Base-by-base conservation (phyloP, 176 grass and related monocot genomes). In the Themeda triandra region DNA sequence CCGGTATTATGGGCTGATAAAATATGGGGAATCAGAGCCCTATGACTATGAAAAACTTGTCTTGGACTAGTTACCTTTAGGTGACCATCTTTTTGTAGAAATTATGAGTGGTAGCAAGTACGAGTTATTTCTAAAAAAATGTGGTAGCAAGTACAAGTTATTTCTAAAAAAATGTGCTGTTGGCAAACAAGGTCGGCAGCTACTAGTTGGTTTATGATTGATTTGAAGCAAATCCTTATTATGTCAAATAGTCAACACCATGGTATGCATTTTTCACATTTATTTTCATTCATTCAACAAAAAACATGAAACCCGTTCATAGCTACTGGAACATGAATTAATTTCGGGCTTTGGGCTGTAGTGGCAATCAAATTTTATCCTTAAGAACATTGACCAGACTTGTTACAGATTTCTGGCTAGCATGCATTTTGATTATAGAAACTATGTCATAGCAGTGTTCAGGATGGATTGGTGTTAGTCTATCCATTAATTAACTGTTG, bases 301-400 rank as follows among this genome's bases (percentile, higher is more conserved):
- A 81, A 80, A 81, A 42, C 25, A 45, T 81, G 44, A 29, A 41
- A 63, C 78, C 64, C 6, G 41, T 75, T 42, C 40, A n/a, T 75
- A 86, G 70, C 17, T 81, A 36, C 45, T 82, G 71, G 46, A 87
- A 75, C n/a, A 59, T 75, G 28, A 70, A 78, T 37, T 46, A 70
- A 45, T 30, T 64, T 15, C 18, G 15, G 24, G 41, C 7, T 81
- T 87, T 87, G 45, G n/a, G 62, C 13, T 67, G 49, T 41, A 24
- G 28, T 58, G 46, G 46, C 13, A 81, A 58, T 64, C 36, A 44
- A 17, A 25, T 42, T 71, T 70, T 19, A 71, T 15, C 10, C 37
- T 6, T 36, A 71, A 59, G 49, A 80, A 75, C 25, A 66, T 49
- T 81, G 60, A 39, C 36, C 7, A 10, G 45, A 66, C 69, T 39